Evolutionary conservation across 192 early-diverging fungal species (phyloP).

Genomic region (Dissophora ornata): DNA sequence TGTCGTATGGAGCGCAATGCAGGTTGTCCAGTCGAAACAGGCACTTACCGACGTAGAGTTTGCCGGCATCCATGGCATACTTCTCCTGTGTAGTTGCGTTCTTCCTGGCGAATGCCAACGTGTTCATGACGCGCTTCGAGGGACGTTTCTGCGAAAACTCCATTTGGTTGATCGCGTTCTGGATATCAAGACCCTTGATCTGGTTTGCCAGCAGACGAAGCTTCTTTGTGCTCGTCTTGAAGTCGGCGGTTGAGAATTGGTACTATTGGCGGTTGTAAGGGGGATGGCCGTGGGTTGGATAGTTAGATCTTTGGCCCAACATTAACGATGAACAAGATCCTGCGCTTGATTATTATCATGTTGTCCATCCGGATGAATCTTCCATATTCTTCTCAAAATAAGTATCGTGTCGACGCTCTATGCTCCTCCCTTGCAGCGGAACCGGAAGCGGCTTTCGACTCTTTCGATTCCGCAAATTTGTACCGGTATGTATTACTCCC

Average conservation of each 20-base stretch:
- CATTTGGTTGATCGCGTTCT: slow-evolving; percentile 84
- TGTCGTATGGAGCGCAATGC: too few species aligned
- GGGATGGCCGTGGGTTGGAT: too few species aligned
- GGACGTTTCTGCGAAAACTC: slow-evolving; percentile 77
- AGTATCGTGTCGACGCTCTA: too few species aligned
- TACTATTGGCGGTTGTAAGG: slow-evolving; percentile 55
- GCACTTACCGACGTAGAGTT: slow-evolving; percentile 67
- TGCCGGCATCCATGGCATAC: slow-evolving; percentile 73
- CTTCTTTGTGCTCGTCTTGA: slow-evolving; percentile 77
- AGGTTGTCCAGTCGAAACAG: not conserved
- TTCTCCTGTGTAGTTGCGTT: slow-evolving; percentile 67
- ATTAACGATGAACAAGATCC: too few species aligned
- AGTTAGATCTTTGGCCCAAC: too few species aligned
- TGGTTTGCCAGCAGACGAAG: slow-evolving; percentile 78
- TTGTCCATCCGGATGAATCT: too few species aligned
- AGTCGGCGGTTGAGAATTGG: slow-evolving; percentile 70
- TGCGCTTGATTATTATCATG: too few species aligned
- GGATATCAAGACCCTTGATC: slow-evolving; percentile 70
- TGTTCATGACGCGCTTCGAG: slow-evolving; percentile 70
- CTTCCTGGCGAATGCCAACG: slow-evolving; percentile 74
- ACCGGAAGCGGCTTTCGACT: too few species aligned
- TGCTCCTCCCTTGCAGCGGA: too few species aligned
- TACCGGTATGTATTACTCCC: too few species aligned
- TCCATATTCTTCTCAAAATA: too few species aligned
- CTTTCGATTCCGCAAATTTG: too few species aligned